Conservation (phyloP, 2,329 filamentous ascomycete genomes). For the Fusarium chuoi region DNA sequence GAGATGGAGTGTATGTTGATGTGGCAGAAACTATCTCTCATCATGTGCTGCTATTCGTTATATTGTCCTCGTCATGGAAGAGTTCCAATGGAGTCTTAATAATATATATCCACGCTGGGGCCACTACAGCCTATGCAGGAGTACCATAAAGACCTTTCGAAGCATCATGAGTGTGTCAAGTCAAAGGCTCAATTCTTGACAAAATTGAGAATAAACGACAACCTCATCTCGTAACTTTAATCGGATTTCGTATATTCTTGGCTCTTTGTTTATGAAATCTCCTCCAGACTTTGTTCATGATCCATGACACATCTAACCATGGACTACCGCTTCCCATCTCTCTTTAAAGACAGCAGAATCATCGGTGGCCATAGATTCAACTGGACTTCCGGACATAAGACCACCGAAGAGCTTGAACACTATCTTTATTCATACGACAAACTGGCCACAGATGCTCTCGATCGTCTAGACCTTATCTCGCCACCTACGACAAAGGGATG, state of each 20-base stretch:
- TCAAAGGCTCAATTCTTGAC: not conserved
- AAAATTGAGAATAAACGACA: not conserved
- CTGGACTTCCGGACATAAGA: conserved; percentile 73
- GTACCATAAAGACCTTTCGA: not conserved
- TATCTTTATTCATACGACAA: conserved; percentile 75
- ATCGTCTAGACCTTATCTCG: conserved; percentile 70
- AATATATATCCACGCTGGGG: not conserved
- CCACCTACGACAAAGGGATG: conserved; percentile 41
- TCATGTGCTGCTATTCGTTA: conserved; percentile 11
- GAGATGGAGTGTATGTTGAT: not conserved
- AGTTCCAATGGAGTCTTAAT: not conserved
- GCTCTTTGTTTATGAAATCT: not conserved
- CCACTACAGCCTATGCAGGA: not conserved
- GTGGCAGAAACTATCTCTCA: not conserved
- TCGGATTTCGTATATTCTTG: not conserved
- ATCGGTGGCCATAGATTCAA: conserved; percentile 67
- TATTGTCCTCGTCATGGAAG: conserved; percentile 22
- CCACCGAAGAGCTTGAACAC: conserved; percentile 66
- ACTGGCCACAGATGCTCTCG: conserved; percentile 72
- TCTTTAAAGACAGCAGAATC: conserved; percentile 15
- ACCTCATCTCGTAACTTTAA: not conserved
- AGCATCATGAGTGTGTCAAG: not conserved
- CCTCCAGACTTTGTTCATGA: not conserved
- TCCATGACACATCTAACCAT: conserved; percentile 6
- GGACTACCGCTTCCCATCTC: conserved; percentile 4